Evolutionary conservation across 23 red algal genomes (phyloP), one percentile per base, ranked within the genome.

Genomic region (Cyanidioschyzon merolae): DNA sequence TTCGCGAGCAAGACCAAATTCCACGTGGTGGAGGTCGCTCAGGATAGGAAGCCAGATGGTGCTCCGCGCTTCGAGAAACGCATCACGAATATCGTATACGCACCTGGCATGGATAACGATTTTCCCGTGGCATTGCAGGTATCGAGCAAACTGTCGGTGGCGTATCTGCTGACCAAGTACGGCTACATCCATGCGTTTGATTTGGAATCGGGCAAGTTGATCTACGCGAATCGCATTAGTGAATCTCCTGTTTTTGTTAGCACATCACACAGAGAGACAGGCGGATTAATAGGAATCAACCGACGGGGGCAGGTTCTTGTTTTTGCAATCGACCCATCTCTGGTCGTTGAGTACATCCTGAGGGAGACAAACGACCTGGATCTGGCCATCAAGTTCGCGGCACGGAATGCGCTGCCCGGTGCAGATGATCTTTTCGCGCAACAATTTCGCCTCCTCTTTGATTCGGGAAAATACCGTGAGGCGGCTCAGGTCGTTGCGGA

Each of bases 121-220:
- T 95, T 90, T 75, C 86, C 86, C 39, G 85, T 89, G 50, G 76
- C 77, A 71, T 76, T 91, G 45, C 92, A 96, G 67, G 80, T 89
- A 41, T 96, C 92, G 21, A 81, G 74, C 71, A 91, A 85, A 39
- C 88, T 83, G 27, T 83, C 86, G 31, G 39, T 98, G 68, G 83
- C 80, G 26, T 98, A 80, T 59, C 37, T 98, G 71, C 39, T 98
- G 45, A 98, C 94, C 27, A 98, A 90, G 76, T 83, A 85, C 75
- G 94, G 94, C 59, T 98, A 98, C 34, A 84, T 91, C n/a, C 94
- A 98, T 79, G 38, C 89, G 34, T 98, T 88, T 54, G 89, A 98
- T 51, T 29, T 92, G 37, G 94, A 98, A 59, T 84, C 84, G 45
- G 94, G 88, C 35, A 77, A 82, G 54, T 80, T 79, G 41, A 75